Percentiles rank a stretch among this genome's conserved stretches.
phyloP scores from a whole-genome alignment of 2,329 filamentous ascomycete species.

The Lecanicillium sp. region DNA sequence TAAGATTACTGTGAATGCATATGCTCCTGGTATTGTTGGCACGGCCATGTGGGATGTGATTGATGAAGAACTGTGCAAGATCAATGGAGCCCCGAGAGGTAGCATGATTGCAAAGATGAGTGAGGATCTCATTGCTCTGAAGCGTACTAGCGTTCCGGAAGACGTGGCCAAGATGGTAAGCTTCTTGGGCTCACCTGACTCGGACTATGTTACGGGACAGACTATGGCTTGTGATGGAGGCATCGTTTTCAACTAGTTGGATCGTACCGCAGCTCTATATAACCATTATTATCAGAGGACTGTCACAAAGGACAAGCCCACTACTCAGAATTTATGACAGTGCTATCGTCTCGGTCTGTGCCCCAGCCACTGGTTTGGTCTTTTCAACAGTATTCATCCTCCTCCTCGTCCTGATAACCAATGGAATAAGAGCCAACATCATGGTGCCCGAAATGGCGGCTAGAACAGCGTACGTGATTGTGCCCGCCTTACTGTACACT shows the following conservation, averaged over 20 bases:
- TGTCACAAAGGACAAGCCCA: too few species aligned
- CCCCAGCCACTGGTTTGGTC: too few species aligned
- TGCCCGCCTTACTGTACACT: constrained; percentile 2
- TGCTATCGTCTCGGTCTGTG: too few species aligned
- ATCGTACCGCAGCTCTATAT: too few species aligned
- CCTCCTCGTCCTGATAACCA: too few species aligned
- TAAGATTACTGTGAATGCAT: constrained; percentile 58
- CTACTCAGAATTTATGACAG: too few species aligned
- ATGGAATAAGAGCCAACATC: too few species aligned
- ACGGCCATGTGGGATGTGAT: constrained; percentile 64
- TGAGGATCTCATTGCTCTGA: constrained; percentile 45
- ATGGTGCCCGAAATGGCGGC: constrained; percentile 1
- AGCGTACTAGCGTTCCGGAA: constrained; percentile 49
- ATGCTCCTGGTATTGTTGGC: constrained; percentile 59
- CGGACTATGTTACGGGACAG: constrained; percentile 58
- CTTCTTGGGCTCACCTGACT: constrained; percentile 50
- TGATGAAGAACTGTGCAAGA: constrained; percentile 39
- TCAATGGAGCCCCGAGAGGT: constrained; percentile 41
- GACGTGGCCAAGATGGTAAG: constrained; percentile 57
- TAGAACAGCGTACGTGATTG: constrained; percentile 2
- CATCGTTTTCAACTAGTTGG: constrained; percentile 32
- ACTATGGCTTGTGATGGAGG: constrained; percentile 55
- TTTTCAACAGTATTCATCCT: too few species aligned
- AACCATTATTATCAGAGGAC: too few species aligned
- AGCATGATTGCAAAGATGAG: constrained; percentile 47